Base-by-base conservation (phyloP, 257 asterid species). In the Oldenlandia corymbosa region DNA sequence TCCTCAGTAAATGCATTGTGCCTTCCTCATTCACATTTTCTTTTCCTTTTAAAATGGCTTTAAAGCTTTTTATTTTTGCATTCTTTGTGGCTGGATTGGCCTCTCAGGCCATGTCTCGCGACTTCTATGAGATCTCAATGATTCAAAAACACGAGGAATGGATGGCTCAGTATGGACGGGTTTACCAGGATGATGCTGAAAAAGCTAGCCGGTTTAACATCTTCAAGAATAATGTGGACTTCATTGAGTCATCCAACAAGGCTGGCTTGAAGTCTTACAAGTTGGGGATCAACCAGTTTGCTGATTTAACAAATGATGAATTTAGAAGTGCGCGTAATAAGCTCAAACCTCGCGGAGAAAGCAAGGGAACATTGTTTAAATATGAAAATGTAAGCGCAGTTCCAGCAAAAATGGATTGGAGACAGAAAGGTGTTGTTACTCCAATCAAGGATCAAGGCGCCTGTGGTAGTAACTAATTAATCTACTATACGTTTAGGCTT, bases 191-290 rank as follows among this genome's bases (percentile, higher is more conserved):
- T 46, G 67, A 62, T 5, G 30, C 18, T 28, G 67, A 46, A 45
- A 62, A n/a, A 41, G 45, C 43, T 4, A 30, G 2, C n/a, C 13
- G 67, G 5, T 46, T 9, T 56, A 62, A 46, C 9, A 46, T 62
- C 8, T 62, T 46, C 45, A 62, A 62, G 56, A 56, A 62, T 27
- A 62, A 62, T 45, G 67, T 62, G 31, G 57, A 62, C 56, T 62
- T 62, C 45, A 62, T 62, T 5, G 67, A 61, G 42, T 61, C 66
- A 8, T 61, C 45, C 43, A 61, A 61, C 52, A 61, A 46, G 67
- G 67, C 56, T 1, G 67, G 67, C 1, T 11, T 43, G 20, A 45
- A 28, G 42, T 46, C 56, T 1, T 62, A 46, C 56, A 62, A 28
- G n/a, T 28, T 62, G 7, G 67, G 67, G 4, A 55, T 55, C 23